Evolutionary conservation across 2,329 filamentous ascomycete species (phyloP).

Genomic region (Westerdykella aurantiaca): DNA sequence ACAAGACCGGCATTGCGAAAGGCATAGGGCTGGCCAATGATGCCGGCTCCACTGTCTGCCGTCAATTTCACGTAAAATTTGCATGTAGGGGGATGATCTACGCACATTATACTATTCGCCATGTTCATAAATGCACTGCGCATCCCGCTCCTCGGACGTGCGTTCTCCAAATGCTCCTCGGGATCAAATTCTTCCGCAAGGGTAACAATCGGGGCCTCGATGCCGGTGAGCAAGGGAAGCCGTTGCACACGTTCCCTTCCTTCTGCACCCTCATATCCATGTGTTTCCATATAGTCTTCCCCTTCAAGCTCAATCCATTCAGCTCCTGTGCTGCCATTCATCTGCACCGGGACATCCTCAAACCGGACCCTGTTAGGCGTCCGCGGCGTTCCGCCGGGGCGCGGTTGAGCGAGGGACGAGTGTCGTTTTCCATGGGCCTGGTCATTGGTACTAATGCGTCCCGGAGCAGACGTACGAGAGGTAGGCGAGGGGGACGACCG

Average conservation of each 20-base stretch:
- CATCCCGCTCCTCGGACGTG: conserved; percentile 77
- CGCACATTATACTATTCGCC: conserved; percentile 91
- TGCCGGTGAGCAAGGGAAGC: conserved; percentile 70
- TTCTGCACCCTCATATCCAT: conserved; percentile 20
- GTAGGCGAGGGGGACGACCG: conserved; percentile 24
- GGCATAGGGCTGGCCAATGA: conserved; percentile 86
- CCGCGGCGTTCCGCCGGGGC: conserved; percentile 50
- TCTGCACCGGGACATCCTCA: conserved; percentile 41
- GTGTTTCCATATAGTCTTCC: conserved; percentile 53
- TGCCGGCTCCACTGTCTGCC: conserved; percentile 52
- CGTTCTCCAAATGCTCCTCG: conserved; percentile 54
- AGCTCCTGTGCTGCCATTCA: conserved; percentile 29
- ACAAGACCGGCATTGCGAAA: conserved; percentile 84
- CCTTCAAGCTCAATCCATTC: conserved; percentile 52
- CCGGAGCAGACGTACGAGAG: conserved; percentile 9
- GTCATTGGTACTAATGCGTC: conserved; percentile 18
- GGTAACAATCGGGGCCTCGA: conserved; percentile 74
- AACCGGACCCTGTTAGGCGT: conserved; percentile 73
- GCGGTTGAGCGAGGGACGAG: conserved; percentile 44
- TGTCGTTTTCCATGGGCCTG: conserved; percentile 26
- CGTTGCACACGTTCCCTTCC: conserved; percentile 46
- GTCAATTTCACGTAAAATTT: conserved; percentile 11
- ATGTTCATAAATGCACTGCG: conserved; percentile 97
- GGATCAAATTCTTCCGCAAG: conserved; percentile 56
- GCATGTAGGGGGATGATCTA: neutral